Conservation (phyloP, 768 basidiomycete genomes). For the Kwoniella sp. region DNA sequence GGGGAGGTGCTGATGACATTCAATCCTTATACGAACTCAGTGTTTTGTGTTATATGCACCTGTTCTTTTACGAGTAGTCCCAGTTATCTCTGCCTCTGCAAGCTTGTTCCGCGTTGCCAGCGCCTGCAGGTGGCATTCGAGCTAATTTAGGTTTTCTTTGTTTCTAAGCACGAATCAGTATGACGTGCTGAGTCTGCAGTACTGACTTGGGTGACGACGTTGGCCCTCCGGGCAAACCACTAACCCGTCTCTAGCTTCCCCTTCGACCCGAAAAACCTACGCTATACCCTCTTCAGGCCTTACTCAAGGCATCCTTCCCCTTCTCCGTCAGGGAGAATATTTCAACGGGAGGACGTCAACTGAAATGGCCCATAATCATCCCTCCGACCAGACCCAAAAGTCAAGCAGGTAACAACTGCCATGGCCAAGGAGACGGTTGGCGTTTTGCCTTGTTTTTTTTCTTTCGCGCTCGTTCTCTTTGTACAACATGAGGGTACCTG, state of each 20-base stretch:
- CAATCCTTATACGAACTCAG: background rate
- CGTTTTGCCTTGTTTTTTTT: background rate
- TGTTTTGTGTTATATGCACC: background rate
- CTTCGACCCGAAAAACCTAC: no score
- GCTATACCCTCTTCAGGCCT: conserved; percentile 9
- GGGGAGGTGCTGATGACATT: conserved; percentile 19
- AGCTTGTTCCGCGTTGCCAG: no score
- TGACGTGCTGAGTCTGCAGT: no score
- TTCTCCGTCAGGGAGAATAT: background rate
- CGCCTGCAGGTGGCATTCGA: no score
- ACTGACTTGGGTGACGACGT: no score
- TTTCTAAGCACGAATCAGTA: no score
- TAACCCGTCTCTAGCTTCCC: no score
- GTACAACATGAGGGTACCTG: background rate
- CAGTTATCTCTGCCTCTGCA: no score
- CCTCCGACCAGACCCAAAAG: background rate
- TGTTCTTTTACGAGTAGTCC: no score
- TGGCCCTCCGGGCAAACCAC: no score
- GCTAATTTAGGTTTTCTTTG: no score
- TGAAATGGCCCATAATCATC: conserved; percentile 21
- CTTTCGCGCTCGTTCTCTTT: background rate
- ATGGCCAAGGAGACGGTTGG: background rate
- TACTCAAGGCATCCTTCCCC: conserved; percentile 23
- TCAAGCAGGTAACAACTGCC: background rate
- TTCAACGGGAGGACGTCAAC: conserved; percentile 13